Percentiles rank a stretch among this genome's conserved stretches.
phyloP scores from a whole-genome alignment of 2,329 filamentous ascomycete species.

The Colletotrichum sojae region DNA sequence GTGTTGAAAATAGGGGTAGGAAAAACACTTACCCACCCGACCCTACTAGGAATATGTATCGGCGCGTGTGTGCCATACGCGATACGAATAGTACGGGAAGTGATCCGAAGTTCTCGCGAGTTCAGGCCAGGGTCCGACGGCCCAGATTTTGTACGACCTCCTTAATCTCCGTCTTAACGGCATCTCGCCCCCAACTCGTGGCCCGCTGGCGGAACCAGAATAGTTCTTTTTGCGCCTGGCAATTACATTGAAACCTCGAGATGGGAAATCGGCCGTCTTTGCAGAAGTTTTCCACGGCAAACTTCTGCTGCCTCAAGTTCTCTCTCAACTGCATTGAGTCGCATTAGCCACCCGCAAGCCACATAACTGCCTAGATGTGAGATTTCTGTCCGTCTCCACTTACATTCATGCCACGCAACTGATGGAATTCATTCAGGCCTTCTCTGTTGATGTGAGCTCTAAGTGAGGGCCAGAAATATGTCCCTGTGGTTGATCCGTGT shows the following conservation, averaged over 20 bases:
- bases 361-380: no score
- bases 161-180: constrained; percentile 21
- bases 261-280: background rate
- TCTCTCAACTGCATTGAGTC: no score
- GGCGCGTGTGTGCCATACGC: no score
- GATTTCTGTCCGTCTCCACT: no score
- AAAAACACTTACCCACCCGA: constrained; percentile 16
- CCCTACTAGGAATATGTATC: background rate
- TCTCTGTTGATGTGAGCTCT: no score
- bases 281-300: no score
- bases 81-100: background rate
- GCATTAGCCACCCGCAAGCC: no score
- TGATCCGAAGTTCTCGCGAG: background rate
- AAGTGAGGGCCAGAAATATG: no score
- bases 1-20: background rate
- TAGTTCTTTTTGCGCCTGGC: background rate
- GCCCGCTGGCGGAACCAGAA: constrained; percentile 4
- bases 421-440: no score
- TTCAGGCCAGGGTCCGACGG: background rate
- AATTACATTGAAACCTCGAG: constrained; percentile 15
- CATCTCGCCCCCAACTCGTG: background rate
- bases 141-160: constrained; percentile 7
- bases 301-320: no score
- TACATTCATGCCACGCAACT: no score
- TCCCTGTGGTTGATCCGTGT: no score